Evolutionary conservation across 2,329 filamentous ascomycete genomes (phyloP), one percentile per base, ranked within the genome.

Genomic region (Cryphonectria nitschkei): DNA sequence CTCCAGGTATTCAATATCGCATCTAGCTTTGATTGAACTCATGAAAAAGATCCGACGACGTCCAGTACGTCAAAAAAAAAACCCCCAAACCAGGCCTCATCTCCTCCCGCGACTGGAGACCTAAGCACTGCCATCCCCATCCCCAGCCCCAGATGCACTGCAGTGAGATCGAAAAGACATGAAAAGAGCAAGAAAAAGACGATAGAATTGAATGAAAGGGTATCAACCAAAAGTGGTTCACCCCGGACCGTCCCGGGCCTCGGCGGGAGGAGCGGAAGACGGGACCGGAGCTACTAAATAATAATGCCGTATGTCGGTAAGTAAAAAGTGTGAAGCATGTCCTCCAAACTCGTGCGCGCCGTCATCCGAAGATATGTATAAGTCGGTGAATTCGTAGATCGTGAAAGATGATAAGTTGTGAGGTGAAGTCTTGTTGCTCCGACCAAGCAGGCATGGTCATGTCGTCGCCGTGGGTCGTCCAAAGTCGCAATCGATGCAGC

Each of bases 211-310:
- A 19, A 52, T 13, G 52, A 68, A 62, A 41, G 58, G 67, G 67
- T 68, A 68, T 68, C 67, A 68, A 68, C 58, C 43, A 63, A 62
- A 52, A 19, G 14, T 58, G 58, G 26, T 16, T 75, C 68, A 72
- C 73, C 68, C 69, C 72, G 66, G 72, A 72, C 70, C 70, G 67
- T 60, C 69, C 68, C 68, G 4, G 22, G 37, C 26, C 41, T 50
- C 63, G 26, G 16, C 19, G 41, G 19, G 68, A 70, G 65, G 63
- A 32, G 22, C 60, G 68, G 72, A 60, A 62, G 70, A 58, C 65
- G 29, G 46, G 50, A 34, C n/a, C 65, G 34, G 39, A 43, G 54
- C 46, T 56, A 58, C 63, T 67, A 67, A n/a, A 32, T 43, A 67
- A 58, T 67, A 67, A 60, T 58, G 52, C 32, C 58, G 26, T 67